Evolutionary conservation across 768 basidiomycete species (phyloP).

Genomic region (Calocybe indica): DNA sequence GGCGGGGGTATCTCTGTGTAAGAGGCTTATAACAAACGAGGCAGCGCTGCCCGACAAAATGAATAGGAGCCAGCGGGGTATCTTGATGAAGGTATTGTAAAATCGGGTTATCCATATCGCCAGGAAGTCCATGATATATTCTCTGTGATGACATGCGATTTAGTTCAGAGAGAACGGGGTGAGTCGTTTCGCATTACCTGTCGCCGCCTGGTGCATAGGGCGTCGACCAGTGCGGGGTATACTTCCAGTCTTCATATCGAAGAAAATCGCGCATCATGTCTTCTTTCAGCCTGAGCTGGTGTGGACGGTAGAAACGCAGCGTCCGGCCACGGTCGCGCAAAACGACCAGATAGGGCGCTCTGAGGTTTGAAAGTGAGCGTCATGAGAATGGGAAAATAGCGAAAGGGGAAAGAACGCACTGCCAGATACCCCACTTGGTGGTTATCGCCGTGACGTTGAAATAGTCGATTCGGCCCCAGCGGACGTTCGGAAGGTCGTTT

Average conservation of each 20-base stretch:
- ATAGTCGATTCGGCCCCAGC: conserved; percentile 86
- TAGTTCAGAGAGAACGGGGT: neutral
- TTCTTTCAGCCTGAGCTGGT: conserved; percentile 52
- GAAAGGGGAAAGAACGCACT: conserved; percentile 39
- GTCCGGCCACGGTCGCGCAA: conserved; percentile 65
- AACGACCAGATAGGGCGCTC: conserved; percentile 74
- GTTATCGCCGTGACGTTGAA: conserved; percentile 77
- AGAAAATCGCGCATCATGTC: conserved; percentile 65
- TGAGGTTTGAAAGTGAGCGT: conserved; percentile 19
- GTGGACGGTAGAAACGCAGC: conserved; percentile 75
- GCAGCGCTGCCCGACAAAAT: conserved; percentile 59
- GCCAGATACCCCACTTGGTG: conserved; percentile 83
- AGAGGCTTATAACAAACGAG: conserved; percentile 58
- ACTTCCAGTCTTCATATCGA: conserved; percentile 53
- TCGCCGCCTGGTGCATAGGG: conserved; percentile 72
- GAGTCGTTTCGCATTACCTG: conserved; percentile 34
- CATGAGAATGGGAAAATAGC: neutral
- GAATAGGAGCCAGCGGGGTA: conserved; percentile 74
- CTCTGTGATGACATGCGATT: conserved; percentile 32
- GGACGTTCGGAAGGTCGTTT: conserved; percentile 63
- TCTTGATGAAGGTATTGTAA: conserved; percentile 44
- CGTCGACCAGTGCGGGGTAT: conserved; percentile 63
- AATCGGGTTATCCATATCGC: conserved; percentile 40
- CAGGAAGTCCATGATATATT: conserved; percentile 58
- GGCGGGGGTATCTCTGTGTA: conserved; percentile 38